Base-by-base conservation (phyloP, 257 asterid species). In the Gynochthodes officinalis region DNA sequence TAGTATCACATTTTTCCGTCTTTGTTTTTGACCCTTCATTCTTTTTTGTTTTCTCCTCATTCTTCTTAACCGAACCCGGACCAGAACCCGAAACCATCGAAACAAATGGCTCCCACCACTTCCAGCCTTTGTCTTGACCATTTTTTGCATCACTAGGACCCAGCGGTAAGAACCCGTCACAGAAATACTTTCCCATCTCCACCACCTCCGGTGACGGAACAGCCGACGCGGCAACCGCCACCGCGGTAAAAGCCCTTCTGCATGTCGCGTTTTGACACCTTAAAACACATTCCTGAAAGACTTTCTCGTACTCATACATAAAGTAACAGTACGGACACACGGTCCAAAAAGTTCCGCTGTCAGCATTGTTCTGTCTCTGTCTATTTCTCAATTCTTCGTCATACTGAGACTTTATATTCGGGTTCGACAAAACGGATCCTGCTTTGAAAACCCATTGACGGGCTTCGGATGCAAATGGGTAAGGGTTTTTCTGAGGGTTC, bases 311-410 rank as follows among this genome's bases (percentile, higher is more conserved):
- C 80, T 90, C 90, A 48, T 84, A 87, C 18, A 83, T 79, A 67
- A 75, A 77, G 48, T 80, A 83, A 77, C 96, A 90, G 60, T 86
- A 86, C 32, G 96, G 90, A 76, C 96, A 90, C 63, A 80, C 67
- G 3, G 96, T 87, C 96, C 96, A 89, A 71, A 89, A 90, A 1
- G 87, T 81, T n/a, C 43, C 75, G 12, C 80, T 78, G 3, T 44
- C 43, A 8, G 23, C 18, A 68, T 67, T 4, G 54, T 15, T 61
- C 18, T 33, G 32, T 42, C 10, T 57, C 78, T 48, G 32, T 42
- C 10, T 57, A 77, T 48, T 68, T 74, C 64, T 69, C 69, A 83
- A 65, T n/a, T 76, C 83, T 2, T 21, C 75, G 25, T 86, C 95
- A 30, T 74, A 79, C 67, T n/a, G 57, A 12, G 75, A 75, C 82